A percentile compares a stretch with the other conserved stretches of the same genome.
Evolutionary conservation across 2,329 filamentous ascomycete genomes (phyloP).

Genomic region (Talaromyces verruculosus): DNA sequence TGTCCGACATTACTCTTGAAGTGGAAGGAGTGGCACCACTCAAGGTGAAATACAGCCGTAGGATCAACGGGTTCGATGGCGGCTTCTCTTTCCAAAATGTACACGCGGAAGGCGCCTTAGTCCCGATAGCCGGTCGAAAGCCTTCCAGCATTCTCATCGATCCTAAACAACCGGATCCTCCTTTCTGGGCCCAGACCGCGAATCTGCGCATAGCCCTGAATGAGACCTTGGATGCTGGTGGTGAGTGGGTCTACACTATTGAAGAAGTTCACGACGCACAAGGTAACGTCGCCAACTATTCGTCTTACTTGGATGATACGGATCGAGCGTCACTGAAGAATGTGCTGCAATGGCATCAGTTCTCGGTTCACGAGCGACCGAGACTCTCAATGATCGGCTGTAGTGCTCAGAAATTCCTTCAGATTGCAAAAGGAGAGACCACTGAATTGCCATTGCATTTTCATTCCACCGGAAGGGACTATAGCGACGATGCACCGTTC

Average conservation of each 20-base stretch:
- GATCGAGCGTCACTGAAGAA: slow-evolving; percentile 60
- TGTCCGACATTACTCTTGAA: slow-evolving; percentile 80
- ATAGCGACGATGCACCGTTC: slow-evolving; percentile 64
- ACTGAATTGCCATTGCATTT: slow-evolving; percentile 71
- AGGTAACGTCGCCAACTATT: slow-evolving; percentile 80
- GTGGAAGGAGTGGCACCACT: slow-evolving; percentile 87
- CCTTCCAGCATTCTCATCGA: slow-evolving; percentile 59
- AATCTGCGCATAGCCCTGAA: slow-evolving; percentile 80
- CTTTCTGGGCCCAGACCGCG: slow-evolving; percentile 72
- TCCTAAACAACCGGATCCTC: slow-evolving; percentile 54
- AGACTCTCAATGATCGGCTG: slow-evolving; percentile 70
- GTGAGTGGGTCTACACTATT: slow-evolving; percentile 84
- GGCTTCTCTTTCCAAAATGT: slow-evolving; percentile 91
- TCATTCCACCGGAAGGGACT: slow-evolving; percentile 59
- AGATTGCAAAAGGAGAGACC: slow-evolving; percentile 73
- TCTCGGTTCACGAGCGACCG: slow-evolving; percentile 84
- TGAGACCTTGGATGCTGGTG: slow-evolving; percentile 77
- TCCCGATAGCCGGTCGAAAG: slow-evolving; percentile 67
- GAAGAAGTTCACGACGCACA: slow-evolving; percentile 90
- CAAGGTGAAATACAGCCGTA: slow-evolving; percentile 87
- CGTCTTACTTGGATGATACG: slow-evolving; percentile 62
- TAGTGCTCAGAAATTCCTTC: slow-evolving; percentile 75
- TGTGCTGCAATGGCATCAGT: slow-evolving; percentile 69
- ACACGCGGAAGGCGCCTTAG: slow-evolving; percentile 81
- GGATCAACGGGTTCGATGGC: slow-evolving; percentile 77